phyloP scores from a whole-genome alignment of 2,329 filamentous ascomycete species.

The Lachnellula willkommii region DNA sequence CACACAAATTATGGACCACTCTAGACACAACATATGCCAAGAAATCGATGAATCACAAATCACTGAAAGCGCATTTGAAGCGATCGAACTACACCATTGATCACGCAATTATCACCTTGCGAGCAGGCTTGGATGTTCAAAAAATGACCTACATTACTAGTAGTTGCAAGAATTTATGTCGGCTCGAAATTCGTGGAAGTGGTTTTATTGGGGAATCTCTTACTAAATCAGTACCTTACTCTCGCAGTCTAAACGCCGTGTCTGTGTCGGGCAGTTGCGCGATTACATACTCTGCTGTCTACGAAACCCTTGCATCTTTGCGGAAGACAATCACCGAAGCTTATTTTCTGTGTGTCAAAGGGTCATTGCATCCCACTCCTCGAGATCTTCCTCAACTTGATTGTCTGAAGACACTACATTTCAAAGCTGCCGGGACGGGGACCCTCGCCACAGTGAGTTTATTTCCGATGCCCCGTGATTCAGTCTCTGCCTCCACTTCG shows the following conservation, averaged over 20 bases:
- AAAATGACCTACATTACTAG: slow-evolving; percentile 23
- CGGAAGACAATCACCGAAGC: slow-evolving; percentile 18
- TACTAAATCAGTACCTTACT: slow-evolving; percentile 14
- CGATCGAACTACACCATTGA: slow-evolving; percentile 29
- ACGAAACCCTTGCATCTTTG: slow-evolving; percentile 14
- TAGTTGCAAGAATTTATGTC: slow-evolving; percentile 23
- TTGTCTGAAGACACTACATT: slow-evolving; percentile 14
- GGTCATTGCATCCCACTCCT: background rate
- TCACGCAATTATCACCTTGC: slow-evolving; percentile 21
- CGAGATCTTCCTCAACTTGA: slow-evolving; percentile 15
- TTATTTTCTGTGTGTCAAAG: slow-evolving; percentile 12
- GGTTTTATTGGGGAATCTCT: slow-evolving; percentile 25
- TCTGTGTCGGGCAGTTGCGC: slow-evolving; percentile 12
- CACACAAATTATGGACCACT: slow-evolving; percentile 27
- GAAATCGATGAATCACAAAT: slow-evolving; percentile 16
- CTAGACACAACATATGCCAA: slow-evolving; percentile 24
- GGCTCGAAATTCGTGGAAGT: slow-evolving; percentile 21
- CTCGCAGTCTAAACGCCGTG: slow-evolving; percentile 20
- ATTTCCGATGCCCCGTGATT: background rate
- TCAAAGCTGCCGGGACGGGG: slow-evolving; percentile 1
- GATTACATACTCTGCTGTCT: slow-evolving; percentile 14
- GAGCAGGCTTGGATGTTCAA: slow-evolving; percentile 15
- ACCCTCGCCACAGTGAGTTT: slow-evolving; percentile 18
- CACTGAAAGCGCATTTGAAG: slow-evolving; percentile 23
- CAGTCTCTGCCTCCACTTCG: background rate